Conservation (phyloP, 2,329 filamentous ascomycete genomes). For the Stagonosporopsis tanaceti region DNA sequence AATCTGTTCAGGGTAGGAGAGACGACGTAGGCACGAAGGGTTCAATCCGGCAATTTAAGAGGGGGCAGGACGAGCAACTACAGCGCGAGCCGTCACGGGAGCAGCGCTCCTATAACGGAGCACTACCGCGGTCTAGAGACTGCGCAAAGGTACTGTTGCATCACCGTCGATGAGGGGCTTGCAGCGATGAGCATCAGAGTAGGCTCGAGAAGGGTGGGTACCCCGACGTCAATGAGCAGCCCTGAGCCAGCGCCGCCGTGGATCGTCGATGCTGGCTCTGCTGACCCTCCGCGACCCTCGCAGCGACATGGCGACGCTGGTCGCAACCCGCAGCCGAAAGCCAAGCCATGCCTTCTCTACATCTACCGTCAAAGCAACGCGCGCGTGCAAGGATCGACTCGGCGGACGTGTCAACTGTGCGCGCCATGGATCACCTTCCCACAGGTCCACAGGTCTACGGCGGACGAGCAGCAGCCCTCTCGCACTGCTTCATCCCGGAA, state of each 20-base stretch:
- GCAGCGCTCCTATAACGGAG: slow-evolving; percentile 27
- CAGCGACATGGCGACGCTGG: slow-evolving; percentile 1
- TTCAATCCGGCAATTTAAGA: slow-evolving; percentile 5
- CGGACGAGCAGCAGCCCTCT: slow-evolving; percentile 20
- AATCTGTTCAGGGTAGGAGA: slow-evolving; percentile 31
- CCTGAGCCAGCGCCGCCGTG: slow-evolving; percentile 26
- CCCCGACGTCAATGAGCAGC: slow-evolving; percentile 43
- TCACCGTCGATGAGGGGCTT: slow-evolving; percentile 27
- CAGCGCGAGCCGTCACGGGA: slow-evolving; percentile 40
- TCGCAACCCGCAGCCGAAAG: slow-evolving; percentile 5
- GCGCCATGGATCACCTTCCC: background rate
- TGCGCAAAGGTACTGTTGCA: slow-evolving; percentile 26
- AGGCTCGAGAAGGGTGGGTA: slow-evolving; percentile 33
- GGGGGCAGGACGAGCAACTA: slow-evolving; percentile 4
- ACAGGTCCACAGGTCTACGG: slow-evolving; percentile 17
- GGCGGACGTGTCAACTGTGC: too few species aligned
- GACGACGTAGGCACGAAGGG: slow-evolving; percentile 6
- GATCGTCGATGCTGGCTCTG: slow-evolving; percentile 17
- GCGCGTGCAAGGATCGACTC: slow-evolving; percentile 18
- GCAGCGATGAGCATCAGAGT: slow-evolving; percentile 20
- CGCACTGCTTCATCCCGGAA: slow-evolving; percentile 30
- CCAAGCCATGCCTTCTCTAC: background rate
- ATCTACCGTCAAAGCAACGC: slow-evolving; percentile 23
- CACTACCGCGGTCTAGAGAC: slow-evolving; percentile 27
- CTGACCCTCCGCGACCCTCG: slow-evolving; percentile 23